Evolutionary conservation across 2,329 filamentous ascomycete genomes (phyloP).

Genomic region (Venturia pyrina): DNA sequence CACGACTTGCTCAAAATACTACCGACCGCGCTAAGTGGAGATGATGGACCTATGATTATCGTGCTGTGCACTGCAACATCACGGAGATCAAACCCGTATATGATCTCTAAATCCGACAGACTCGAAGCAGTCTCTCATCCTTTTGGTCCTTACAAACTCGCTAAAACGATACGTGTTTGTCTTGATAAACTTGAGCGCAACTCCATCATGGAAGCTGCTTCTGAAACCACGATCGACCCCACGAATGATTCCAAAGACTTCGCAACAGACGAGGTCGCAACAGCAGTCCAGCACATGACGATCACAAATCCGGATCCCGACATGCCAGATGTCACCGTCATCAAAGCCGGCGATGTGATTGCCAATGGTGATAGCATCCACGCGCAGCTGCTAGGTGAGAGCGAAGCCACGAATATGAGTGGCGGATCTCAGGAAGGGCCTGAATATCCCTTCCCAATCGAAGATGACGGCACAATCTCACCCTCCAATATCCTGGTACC

Average conservation of each 20-base stretch:
- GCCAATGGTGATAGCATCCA: slow-evolving; percentile 18
- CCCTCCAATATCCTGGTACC: not conserved
- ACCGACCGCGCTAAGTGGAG: not conserved
- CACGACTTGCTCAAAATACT: slow-evolving; percentile 10
- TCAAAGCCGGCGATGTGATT: slow-evolving; percentile 14
- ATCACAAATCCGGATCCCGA: slow-evolving; percentile 11
- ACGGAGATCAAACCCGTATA: slow-evolving; percentile 14
- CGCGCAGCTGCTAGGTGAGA: slow-evolving; percentile 17
- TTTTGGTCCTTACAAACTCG: slow-evolving; percentile 31
- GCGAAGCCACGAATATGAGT: not conserved
- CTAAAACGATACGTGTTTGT: slow-evolving; percentile 25
- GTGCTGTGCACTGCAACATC: slow-evolving; percentile 28
- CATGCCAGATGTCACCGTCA: slow-evolving; percentile 14
- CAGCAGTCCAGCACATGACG: slow-evolving; percentile 14
- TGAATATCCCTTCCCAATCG: slow-evolving; percentile 8
- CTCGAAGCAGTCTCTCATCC: slow-evolving; percentile 28
- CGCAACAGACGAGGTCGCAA: not conserved
- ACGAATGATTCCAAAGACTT: not conserved
- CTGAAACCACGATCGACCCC: not conserved
- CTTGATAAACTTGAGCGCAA: slow-evolving; percentile 16
- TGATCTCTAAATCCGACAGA: slow-evolving; percentile 15
- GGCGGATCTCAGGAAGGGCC: slow-evolving; percentile 2
- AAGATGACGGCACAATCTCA: slow-evolving; percentile 7
- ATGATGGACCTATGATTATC: slow-evolving; percentile 18
- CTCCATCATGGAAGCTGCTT: not conserved